Percentiles rank a stretch among this genome's conserved stretches.
These are phyloP conservation scores for Pichia nanzhaoensis DNA, from an alignment of 805 yeast species.

Conservation along the genomic window DNA sequence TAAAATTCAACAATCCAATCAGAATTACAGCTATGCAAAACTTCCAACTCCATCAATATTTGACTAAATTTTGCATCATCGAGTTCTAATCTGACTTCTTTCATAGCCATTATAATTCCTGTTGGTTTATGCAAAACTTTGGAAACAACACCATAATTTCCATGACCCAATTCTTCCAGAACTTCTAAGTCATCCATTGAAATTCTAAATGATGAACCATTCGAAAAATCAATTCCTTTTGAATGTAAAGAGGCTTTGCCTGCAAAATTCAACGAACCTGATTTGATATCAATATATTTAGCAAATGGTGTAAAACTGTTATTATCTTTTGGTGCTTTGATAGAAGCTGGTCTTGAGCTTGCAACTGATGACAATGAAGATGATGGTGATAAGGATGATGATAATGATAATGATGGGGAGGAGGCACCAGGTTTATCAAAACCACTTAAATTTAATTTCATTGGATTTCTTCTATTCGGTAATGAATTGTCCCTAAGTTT, in stretches of 20 bases:
- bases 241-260: conserved; percentile 92
- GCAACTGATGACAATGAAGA: too few species aligned
- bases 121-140: conserved; percentile 93
- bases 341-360: background rate
- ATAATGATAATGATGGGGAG: too few species aligned
- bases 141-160: conserved; percentile 93
- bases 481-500: conserved; percentile 21
- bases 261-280: conserved; percentile 85
- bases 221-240: conserved; percentile 82
- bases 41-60: conserved; percentile 92
- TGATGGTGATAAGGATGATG: too few species aligned
- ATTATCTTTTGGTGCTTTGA: conserved; percentile 9
- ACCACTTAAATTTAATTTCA: conserved; percentile 9
- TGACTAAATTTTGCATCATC: conserved; percentile 93
- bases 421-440: conserved; percentile 9
- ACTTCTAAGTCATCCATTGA: conserved; percentile 78
- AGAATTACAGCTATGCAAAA: conserved; percentile 83
- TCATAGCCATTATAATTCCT: conserved; percentile 92
- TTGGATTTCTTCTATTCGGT: conserved; percentile 20
- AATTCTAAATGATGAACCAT: conserved; percentile 82
- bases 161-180: conserved; percentile 86
- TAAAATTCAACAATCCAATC: conserved; percentile 93
- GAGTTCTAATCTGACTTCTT: conserved; percentile 86
- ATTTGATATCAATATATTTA: conserved; percentile 82
- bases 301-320: conserved; percentile 80